These are phyloP conservation scores for Fusarium chuoi DNA, from an alignment of 2,329 filamentous ascomycete species.

Conservation along the genomic window DNA sequence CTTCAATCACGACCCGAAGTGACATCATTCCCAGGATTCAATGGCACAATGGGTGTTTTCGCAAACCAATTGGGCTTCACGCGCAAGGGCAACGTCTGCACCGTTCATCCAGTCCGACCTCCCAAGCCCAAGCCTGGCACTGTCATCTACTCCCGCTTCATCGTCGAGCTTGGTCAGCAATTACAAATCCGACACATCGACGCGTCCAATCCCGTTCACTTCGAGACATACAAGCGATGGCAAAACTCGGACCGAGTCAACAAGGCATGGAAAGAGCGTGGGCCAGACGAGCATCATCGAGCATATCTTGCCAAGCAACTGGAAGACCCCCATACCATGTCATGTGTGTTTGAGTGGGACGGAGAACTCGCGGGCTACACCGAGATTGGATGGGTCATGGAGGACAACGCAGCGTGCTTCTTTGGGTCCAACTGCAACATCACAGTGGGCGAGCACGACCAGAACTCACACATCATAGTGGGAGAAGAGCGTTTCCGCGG, in stretches of 20 bases:
- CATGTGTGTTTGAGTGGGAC: conserved; percentile 45
- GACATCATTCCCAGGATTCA: conserved; percentile 40
- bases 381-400: conserved; percentile 43
- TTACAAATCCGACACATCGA: conserved; percentile 41
- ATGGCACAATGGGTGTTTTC: conserved; percentile 36
- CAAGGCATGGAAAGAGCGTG: conserved; percentile 42
- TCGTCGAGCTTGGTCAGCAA: conserved; percentile 42
- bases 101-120: conserved; percentile 43
- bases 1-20: conserved; percentile 39
- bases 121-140: conserved; percentile 41
- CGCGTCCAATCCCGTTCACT: conserved; percentile 39
- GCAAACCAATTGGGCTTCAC: conserved; percentile 43
- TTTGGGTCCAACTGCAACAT: conserved; percentile 43
- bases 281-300: conserved; percentile 43
- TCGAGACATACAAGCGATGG: conserved; percentile 40
- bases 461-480: conserved; percentile 44
- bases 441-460: conserved; percentile 42
- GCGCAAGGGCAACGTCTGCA: conserved; percentile 43
- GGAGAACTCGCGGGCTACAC: conserved; percentile 43
- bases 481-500: conserved; percentile 44
- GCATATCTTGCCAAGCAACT: conserved; percentile 40
- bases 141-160: conserved; percentile 41
- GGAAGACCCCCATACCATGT: conserved; percentile 43
- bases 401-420: conserved; percentile 45
- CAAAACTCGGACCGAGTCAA: conserved; percentile 46